phyloP scores from a whole-genome alignment of 257 asterid genomes.

The Leptodermis oblonga region DNA sequence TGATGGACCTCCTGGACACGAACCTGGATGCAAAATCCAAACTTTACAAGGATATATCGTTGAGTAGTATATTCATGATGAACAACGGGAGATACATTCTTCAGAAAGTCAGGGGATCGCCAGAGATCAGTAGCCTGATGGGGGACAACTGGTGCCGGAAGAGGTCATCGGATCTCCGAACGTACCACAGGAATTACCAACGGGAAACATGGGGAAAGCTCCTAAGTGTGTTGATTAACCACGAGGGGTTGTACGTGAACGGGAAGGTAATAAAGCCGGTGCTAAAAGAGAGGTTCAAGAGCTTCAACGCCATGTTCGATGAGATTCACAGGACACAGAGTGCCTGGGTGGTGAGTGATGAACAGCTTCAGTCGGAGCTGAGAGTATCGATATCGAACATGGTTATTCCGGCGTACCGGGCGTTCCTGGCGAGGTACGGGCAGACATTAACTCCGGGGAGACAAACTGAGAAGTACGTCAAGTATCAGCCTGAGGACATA shows the following conservation, averaged over 20 bases:
- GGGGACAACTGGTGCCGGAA: conserved; percentile 72
- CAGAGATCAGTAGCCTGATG: conserved; percentile 45
- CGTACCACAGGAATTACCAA: conserved; percentile 82
- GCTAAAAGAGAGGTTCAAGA: conserved; percentile 81
- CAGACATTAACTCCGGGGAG: conserved; percentile 74
- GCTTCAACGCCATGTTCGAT: conserved; percentile 69
- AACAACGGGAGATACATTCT: conserved; percentile 84
- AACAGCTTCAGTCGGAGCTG: conserved; percentile 89
- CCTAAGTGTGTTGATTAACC: conserved; percentile 43
- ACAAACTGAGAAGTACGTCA: conserved; percentile 87
- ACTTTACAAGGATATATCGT: conserved; percentile 56
- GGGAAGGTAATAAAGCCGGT: conserved; percentile 77
- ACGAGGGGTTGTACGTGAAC: conserved; percentile 59
- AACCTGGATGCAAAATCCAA: conserved; percentile 70
- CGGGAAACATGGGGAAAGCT: conserved; percentile 87
- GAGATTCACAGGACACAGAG: conserved; percentile 80
- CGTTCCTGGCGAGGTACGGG: conserved; percentile 74
- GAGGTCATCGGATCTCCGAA: conserved; percentile 66
- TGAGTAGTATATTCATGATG: conserved; percentile 87
- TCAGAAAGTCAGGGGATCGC: conserved; percentile 61
- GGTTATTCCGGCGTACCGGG: conserved; percentile 93
- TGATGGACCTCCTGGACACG: conserved; percentile 58
- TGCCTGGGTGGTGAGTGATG: conserved; percentile 79
- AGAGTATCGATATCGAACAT: conserved; percentile 84
- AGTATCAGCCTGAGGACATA: conserved; percentile 75